Base-by-base conservation (phyloP, 2,329 filamentous ascomycete genomes). In the Scytalidium sp. region DNA sequence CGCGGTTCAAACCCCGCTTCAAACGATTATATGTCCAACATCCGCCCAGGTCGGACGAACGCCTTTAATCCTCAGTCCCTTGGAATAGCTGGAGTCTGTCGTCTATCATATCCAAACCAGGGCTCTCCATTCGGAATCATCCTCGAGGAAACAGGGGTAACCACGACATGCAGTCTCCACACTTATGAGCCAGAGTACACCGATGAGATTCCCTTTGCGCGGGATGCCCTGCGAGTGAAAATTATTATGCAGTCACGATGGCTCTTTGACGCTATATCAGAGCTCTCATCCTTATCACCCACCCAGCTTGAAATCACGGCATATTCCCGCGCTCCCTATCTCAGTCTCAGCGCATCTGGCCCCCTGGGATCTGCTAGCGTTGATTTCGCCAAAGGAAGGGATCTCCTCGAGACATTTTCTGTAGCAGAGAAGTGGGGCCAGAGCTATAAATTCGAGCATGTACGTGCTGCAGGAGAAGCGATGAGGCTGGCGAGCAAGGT, bases 401-500 rank as follows among this genome's bases (percentile, higher is more conserved):
- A 84, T 46, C 73, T 93, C 39, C 76, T 94, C 19, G 89, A 94
- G 70, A 90, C 87, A 0, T 88, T 91, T 56, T 78, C 79, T 11
- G 85, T 91, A 49, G 60, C 68, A 50, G 70, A 79, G 55, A 71
- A 75, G 41, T 81, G 79, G 78, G 69, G 75, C 22, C 86, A 95
- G 64, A 84, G 80, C 44, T 99, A 95, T 75, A 91, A 90, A 59
- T 97, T 97, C 64, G 80, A 87, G 48, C 80, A 96, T 46, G 78
- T 99, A 64, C 91, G 89, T 67, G 87, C 88, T 56, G 92, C 93
- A 0, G 84, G 84, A 42, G 85, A 93, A 56, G 93, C 94, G n/a
- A 97, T 99, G 93, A 84, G 86, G 42, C 82, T 91, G 32, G 90
- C 92, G 3, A 92, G 81, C 62, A 99, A 97, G 70, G 92, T 97